Evolutionary conservation across 2,329 filamentous ascomycete species (phyloP).

Genomic region (Colletotrichum zoysiae): DNA sequence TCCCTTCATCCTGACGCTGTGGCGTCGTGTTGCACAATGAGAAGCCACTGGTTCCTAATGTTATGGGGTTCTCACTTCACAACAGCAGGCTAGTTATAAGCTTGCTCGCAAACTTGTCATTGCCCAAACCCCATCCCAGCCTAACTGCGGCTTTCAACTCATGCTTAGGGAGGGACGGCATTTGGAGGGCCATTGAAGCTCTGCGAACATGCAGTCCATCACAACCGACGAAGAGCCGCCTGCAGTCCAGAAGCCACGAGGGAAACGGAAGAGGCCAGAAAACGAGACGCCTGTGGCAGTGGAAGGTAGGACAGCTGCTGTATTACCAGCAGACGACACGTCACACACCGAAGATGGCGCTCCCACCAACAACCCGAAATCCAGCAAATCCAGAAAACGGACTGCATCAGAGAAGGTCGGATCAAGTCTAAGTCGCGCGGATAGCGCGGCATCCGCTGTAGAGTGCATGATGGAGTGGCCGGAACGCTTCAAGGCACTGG

Average conservation of each 20-base stretch:
- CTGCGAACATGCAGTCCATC: not conserved
- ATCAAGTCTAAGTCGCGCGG: constrained; percentile 36
- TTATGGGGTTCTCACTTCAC: not conserved
- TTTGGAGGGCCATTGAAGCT: not conserved
- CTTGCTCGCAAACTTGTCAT: not conserved
- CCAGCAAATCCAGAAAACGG: constrained; percentile 23
- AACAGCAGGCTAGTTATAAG: not conserved
- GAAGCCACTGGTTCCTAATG: not conserved
- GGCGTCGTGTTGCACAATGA: constrained; percentile 3
- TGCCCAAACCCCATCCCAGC: too few relatives aligned
- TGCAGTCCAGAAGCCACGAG: constrained; percentile 19
- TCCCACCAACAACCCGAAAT: not conserved
- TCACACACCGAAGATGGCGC: not conserved
- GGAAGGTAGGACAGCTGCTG: not conserved
- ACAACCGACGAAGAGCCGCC: not conserved
- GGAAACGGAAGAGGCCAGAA: constrained; percentile 39
- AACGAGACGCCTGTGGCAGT: constrained; percentile 16
- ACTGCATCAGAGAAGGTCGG: constrained; percentile 39
- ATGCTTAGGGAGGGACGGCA: not conserved
- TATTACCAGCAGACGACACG: not conserved
- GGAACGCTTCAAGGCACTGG: constrained; percentile 76
- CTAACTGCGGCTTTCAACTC: too few relatives aligned
- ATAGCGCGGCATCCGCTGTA: constrained; percentile 37
- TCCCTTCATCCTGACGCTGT: constrained; percentile 10
- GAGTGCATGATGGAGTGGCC: constrained; percentile 74